phyloP scores from a whole-genome alignment of 179 eudicot genomes.

The Carnegiea gigantea region DNA sequence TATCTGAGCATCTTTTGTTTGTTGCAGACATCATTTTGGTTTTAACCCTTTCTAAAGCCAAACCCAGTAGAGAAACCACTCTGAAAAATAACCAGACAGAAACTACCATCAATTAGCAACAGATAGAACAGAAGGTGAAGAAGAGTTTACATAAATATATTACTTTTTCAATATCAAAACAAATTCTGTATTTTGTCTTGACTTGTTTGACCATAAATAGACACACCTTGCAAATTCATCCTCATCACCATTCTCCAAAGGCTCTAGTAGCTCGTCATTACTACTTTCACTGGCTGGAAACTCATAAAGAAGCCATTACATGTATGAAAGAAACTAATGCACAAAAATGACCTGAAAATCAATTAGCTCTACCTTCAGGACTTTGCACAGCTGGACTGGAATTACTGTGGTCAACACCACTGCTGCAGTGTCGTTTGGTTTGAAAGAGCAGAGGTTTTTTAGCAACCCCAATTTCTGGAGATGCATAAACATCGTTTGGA shows the following conservation, averaged over 20 bases:
- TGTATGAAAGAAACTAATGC: slow-evolving; percentile 14
- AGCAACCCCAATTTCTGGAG: slow-evolving; percentile 35
- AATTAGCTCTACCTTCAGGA: slow-evolving; percentile 38
- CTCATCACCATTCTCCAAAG: slow-evolving; percentile 45
- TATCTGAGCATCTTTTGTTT: slow-evolving; percentile 65
- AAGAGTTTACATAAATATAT: too few species aligned
- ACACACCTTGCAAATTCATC: slow-evolving; percentile 60
- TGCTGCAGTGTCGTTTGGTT: slow-evolving; percentile 36
- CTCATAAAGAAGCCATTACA: slow-evolving; percentile 9
- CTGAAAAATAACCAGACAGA: slow-evolving; percentile 41
- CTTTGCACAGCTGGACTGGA: slow-evolving; percentile 40
- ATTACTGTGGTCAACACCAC: slow-evolving; percentile 28
- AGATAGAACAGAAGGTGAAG: background rate
- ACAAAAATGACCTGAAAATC: background rate
- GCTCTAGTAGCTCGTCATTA: slow-evolving; percentile 31
- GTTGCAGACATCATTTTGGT: slow-evolving; percentile 59
- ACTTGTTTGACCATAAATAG: slow-evolving; percentile 17
- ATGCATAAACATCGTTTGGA: slow-evolving; percentile 26
- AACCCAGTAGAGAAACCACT: slow-evolving; percentile 52
- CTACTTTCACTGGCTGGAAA: slow-evolving; percentile 41
- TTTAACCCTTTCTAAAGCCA: slow-evolving; percentile 67
- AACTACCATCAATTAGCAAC: slow-evolving; percentile 17
- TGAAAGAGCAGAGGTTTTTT: slow-evolving; percentile 30
- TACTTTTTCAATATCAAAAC: background rate
- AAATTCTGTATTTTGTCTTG: background rate